Evolutionary conservation across 495 filamentous ascomycete genomes (phyloP), one percentile per base, ranked within the genome.

Genomic region (Margaritispora aquatica): DNA sequence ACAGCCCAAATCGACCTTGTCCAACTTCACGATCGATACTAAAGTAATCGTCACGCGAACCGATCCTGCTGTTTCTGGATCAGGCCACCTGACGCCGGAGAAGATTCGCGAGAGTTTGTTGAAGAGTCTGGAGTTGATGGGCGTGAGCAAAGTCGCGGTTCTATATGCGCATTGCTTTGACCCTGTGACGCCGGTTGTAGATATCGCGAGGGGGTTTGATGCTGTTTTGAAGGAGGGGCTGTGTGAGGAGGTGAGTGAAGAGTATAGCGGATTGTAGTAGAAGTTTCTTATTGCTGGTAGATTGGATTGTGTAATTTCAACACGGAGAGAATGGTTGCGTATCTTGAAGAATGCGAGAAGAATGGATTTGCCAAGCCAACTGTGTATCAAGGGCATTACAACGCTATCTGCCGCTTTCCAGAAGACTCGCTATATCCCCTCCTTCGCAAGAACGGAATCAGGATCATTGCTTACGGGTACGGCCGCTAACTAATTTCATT

Each of bases 311-410:
- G 75, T 49, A 81, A 79, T 57, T 79, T 70, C 57, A 65, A 64
- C 1, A 63, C 69, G 8, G 66, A 64, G 8, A 74, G 78, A 57
- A 72, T 81, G 5, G 69, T 72, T 56, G 58, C 74, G 34, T 65
- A 79, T 4, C 55, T 75, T 26, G 57, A 70, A 26, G 71, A 78
- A 26, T 77, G 74, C 62, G 68, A 75, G 19, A 62, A 66, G 34
- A 66, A 75, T 11, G 71, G 70, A 2, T 77, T 66, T 59, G 62
- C 75, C 24, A 71, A 71, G 59, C 78, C 78, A 0, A 69, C 61
- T 4, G 71, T 78, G 22, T 82, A 77, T 54, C 77, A 83, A 59
- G 77, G 78, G 0, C 67, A 77, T 19, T 81, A 82, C 58, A 76
- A 76, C 41, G 66, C 71, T 3, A 61, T 81, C 34, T 66, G 62